Evolutionary conservation across 2,329 filamentous ascomycete genomes (phyloP), one percentile per base, ranked within the genome.

Genomic region (Aureobasidium sp.): DNA sequence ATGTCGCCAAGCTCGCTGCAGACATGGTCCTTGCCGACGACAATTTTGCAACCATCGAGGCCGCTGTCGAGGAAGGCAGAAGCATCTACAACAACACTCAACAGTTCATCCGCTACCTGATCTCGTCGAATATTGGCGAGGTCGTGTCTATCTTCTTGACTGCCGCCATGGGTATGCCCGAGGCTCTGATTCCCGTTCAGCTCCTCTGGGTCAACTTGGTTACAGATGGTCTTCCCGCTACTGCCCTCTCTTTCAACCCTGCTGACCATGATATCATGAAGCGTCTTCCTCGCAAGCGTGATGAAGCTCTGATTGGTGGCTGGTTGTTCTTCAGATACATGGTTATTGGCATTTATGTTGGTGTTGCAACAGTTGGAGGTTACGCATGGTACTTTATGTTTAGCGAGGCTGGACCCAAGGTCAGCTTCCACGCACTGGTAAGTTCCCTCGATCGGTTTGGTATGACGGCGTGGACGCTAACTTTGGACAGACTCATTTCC

Each of bases 331-430:
- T 97, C 83, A 87, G 94, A 59, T 99, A 99, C 77, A 86, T 99
- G 81, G 87, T 97, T 55, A 94, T 99, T 69, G 94, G 94, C 65
- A 91, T 86, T 9, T 99, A 99, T 67, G 94, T 99, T 63, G 94
- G 94, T 72, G 81, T 91, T 44, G 94, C 94, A 60, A 99, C 94
- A 3, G 95, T 99, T 22, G 91, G 88, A 71, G 94, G 95, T 49
- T 99, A 99, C 73, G 93, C 91, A n/a, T 99, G 94, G 94, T 99
- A 91, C 90, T 99, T 97, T 81, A 92, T 99, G 88, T 96, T 89
- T 81, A 93, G 97, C 79, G 78, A 86, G 9, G 85, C 87, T 67
- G 94, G 94, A 0, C 94, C 94, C 27, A 90, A 96, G 75, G 96
- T 99, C 76, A 86, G 81, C 66, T 96, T 97, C 79, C 88, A 84